These are phyloP conservation scores for Excoecaria cochinchinensis DNA, from an alignment of 345 rosid species.

Conservation along the genomic window DNA sequence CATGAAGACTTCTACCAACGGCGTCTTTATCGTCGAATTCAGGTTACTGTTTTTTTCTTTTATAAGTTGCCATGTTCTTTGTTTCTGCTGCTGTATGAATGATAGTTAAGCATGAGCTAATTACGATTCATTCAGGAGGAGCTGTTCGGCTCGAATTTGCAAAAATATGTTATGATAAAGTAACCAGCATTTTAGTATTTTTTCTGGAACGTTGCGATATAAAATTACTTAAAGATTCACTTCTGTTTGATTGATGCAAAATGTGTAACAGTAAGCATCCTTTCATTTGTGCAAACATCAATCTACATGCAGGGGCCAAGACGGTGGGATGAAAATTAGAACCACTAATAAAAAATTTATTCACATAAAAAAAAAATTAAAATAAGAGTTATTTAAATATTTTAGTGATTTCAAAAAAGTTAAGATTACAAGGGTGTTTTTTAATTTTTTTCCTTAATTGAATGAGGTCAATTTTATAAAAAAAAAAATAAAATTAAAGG, in stretches of 20 bases:
- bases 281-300: neutral
- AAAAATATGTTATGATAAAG: neutral
- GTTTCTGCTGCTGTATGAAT: neutral
- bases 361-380: too few species aligned
- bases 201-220: neutral
- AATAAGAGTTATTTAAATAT: too few species aligned
- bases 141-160: neutral
- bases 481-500: too few species aligned
- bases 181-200: neutral
- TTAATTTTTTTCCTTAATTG: too few species aligned
- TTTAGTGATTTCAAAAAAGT: too few species aligned
- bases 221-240: neutral
- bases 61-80: neutral
- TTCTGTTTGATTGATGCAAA: neutral
- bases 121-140: neutral
- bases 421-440: too few species aligned
- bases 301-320: neutral
- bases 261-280: neutral
- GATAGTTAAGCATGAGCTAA: neutral
- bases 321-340: too few species aligned
- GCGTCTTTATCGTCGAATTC: constrained; percentile 81
- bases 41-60: constrained; percentile 41
- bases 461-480: too few species aligned
- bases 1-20: constrained; percentile 90
- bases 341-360: too few species aligned